These are phyloP conservation scores for Persicaria maculosa DNA, from an alignment of 148 eudicot genomes.

Conservation along the genomic window DNA sequence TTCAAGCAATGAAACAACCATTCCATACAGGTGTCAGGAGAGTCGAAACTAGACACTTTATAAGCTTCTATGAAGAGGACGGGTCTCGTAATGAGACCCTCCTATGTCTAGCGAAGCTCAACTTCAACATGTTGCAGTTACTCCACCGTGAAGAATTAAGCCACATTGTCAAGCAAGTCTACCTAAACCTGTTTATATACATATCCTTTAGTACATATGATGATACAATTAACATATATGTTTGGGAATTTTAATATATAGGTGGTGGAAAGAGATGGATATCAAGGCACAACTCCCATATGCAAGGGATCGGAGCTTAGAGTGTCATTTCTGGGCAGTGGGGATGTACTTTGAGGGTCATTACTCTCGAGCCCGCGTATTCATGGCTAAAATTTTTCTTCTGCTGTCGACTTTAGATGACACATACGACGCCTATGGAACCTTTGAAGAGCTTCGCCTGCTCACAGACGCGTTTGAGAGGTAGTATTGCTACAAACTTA, in stretches of 20 bases:
- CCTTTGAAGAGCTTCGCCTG: constrained; percentile 29
- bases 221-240: not conserved
- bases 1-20: not conserved
- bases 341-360: constrained; percentile 27
- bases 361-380: constrained; percentile 24
- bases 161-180: constrained; percentile 24
- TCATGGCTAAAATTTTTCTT: constrained; percentile 18
- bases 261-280: constrained; percentile 35
- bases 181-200: not conserved
- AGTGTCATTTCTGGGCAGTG: constrained; percentile 27
- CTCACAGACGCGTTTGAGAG: constrained; percentile 15
- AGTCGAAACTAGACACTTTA: constrained; percentile 22
- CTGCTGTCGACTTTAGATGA: constrained; percentile 29
- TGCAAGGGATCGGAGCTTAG: constrained; percentile 32
- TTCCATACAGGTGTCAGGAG: constrained; percentile 14
- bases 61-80: constrained; percentile 23
- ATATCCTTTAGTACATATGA: not conserved
- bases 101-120: constrained; percentile 26
- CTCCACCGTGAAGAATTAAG: constrained; percentile 30
- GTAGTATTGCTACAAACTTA: not conserved
- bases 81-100: constrained; percentile 19
- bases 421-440: constrained; percentile 41
- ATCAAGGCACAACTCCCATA: constrained; percentile 24
- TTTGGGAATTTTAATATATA: not conserved
- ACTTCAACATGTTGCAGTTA: constrained; percentile 29